phyloP scores from a whole-genome alignment of 352 stramenopile genomes.

The Phytopythium helicoides region DNA sequence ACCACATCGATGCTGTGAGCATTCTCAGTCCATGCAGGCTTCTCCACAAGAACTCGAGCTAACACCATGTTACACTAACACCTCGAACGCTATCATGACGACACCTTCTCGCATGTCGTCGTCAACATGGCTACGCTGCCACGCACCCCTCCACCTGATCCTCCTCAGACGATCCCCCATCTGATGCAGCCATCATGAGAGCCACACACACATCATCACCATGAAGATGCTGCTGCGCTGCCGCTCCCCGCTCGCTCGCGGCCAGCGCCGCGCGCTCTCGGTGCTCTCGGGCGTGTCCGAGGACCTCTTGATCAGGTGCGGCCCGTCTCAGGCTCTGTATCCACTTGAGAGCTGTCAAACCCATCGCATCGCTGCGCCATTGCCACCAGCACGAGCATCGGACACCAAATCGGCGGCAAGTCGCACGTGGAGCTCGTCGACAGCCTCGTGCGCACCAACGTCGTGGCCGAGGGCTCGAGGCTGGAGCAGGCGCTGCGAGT shows the following conservation, averaged over 20 bases:
- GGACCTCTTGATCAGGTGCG: conserved; percentile 69
- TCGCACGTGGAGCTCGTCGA: conserved; percentile 68
- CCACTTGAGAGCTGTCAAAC: background rate
- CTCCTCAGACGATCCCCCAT: background rate
- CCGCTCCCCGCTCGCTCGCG: background rate
- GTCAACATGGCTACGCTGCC: background rate
- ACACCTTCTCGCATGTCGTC: background rate
- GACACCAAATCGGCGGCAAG: conserved; percentile 73
- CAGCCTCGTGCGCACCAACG: conserved; percentile 74
- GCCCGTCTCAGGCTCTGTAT: background rate
- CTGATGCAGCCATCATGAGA: conserved; percentile 1
- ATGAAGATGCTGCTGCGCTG: conserved; percentile 1
- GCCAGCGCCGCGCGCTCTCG: conserved; percentile 34
- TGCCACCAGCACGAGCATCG: conserved; percentile 62
- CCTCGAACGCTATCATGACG: background rate
- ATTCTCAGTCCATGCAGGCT: too few relatives aligned
- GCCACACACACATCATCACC: background rate
- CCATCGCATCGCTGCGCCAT: too few relatives aligned
- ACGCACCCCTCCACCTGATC: background rate
- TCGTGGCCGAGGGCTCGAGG: conserved; percentile 48
- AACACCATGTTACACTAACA: background rate
- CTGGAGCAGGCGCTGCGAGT: conserved; percentile 59
- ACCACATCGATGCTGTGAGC: too few relatives aligned
- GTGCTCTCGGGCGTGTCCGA: conserved; percentile 75
- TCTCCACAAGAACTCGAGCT: too few relatives aligned